Percentiles rank a stretch among this genome's conserved stretches.
These are phyloP conservation scores for Chrysosporium queenslandicum DNA, from an alignment of 2,329 filamentous ascomycete species.

Conservation along the genomic window DNA sequence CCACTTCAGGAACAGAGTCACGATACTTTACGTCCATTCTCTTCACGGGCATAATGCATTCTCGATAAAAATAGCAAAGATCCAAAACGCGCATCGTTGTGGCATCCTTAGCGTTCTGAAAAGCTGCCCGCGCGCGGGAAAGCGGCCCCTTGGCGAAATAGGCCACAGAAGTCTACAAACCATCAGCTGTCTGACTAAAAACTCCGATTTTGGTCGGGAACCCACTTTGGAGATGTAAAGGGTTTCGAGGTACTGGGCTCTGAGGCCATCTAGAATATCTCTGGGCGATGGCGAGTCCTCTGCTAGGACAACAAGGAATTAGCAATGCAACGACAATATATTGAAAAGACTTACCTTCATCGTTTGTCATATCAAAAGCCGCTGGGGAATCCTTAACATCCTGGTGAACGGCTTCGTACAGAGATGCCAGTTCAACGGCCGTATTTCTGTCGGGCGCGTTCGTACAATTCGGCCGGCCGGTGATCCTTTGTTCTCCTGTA, in stretches of 20 bases:
- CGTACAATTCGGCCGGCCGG: background rate
- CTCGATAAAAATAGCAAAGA: conserved; percentile 33
- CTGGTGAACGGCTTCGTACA: conserved; percentile 3
- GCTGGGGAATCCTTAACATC: background rate
- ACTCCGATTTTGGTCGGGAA: background rate
- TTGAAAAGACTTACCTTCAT: background rate
- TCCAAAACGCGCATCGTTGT: conserved; percentile 21
- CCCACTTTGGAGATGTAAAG: conserved; percentile 37
- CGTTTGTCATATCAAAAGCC: background rate
- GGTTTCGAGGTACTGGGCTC: conserved; percentile 35
- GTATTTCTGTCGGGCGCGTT: background rate
- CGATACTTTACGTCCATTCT: conserved; percentile 42
- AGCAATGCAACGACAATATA: background rate
- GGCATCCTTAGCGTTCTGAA: conserved; percentile 24
- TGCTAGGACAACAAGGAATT: background rate
- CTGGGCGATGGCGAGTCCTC: conserved; percentile 19
- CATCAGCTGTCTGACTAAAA: conserved; percentile 15
- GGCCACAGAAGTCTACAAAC: conserved; percentile 38
- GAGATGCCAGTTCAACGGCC: background rate
- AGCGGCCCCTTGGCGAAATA: conserved; percentile 45
- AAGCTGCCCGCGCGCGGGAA: conserved; percentile 36
- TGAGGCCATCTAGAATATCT: conserved; percentile 29
- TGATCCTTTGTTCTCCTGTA: background rate
- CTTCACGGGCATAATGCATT: conserved; percentile 36
- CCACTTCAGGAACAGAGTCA: conserved; percentile 33